Conservation (phyloP, 352 stramenopile genomes). For the Globisporangium orthogonon region DNA sequence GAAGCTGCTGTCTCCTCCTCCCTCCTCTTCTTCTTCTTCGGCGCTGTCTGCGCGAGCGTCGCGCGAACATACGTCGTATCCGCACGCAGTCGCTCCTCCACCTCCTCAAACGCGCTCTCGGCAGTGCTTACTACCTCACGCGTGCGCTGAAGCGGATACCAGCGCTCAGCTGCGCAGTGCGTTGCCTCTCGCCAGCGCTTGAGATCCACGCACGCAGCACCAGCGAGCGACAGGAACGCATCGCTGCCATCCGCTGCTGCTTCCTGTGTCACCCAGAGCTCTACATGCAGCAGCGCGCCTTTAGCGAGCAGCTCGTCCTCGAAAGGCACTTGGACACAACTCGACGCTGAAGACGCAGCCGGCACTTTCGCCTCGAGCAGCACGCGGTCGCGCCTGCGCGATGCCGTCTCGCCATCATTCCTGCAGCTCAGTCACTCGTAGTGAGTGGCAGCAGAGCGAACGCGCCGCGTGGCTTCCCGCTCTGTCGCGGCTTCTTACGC, state of each 20-base stretch:
- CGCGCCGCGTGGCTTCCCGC: too few species aligned
- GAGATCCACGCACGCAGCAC: constrained; percentile 1
- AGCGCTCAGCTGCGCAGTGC: background rate
- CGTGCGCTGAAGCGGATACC: constrained; percentile 5
- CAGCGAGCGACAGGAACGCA: constrained; percentile 7
- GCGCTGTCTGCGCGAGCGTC: background rate
- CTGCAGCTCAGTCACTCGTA: too few species aligned
- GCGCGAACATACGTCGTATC: constrained; percentile 3
- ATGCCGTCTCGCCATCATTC: background rate
- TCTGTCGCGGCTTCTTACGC: too few species aligned
- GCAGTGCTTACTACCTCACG: background rate
- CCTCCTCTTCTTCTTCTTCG: background rate
- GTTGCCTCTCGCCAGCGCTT: background rate
- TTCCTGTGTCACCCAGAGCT: constrained; percentile 5
- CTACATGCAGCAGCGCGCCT: background rate
- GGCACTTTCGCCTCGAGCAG: background rate
- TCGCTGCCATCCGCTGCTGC: background rate
- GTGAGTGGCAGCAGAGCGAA: too few species aligned
- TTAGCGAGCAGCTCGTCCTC: background rate
- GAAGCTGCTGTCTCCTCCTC: background rate
- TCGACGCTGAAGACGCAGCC: background rate
- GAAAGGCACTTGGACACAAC: background rate
- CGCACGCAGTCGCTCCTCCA: background rate
- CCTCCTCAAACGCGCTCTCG: constrained; percentile 6
- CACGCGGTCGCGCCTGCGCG: background rate